Percentiles rank a stretch among this genome's conserved stretches.
Evolutionary conservation across 805 yeast genomes (phyloP).

Genomic region (Candida coleopterorum): DNA sequence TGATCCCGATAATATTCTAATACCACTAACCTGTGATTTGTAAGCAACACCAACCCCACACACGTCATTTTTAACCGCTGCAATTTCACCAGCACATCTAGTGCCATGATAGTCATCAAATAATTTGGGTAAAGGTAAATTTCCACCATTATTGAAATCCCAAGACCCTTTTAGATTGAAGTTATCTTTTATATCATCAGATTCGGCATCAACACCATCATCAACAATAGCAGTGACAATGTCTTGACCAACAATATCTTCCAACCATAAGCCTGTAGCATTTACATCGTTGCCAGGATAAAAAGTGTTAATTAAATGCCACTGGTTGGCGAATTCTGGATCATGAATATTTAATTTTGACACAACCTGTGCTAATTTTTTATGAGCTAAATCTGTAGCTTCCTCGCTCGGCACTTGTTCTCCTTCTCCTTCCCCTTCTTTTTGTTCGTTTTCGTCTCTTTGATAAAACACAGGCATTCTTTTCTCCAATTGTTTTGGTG

Average conservation of each 20-base stretch:
- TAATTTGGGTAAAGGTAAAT: conserved; percentile 75
- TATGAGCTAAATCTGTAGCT: conserved; percentile 47
- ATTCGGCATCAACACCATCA: conserved; percentile 87
- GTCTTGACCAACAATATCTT: conserved; percentile 76
- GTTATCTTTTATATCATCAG: conserved; percentile 64
- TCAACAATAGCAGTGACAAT: conserved; percentile 86
- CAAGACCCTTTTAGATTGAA: conserved; percentile 80
- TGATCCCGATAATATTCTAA: conserved; percentile 78
- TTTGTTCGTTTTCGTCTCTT: not conserved
- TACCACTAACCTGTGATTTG: conserved; percentile 79
- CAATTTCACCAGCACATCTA: conserved; percentile 96
- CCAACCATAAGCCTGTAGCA: conserved; percentile 79
- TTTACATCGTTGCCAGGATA: conserved; percentile 83
- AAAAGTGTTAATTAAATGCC: conserved; percentile 82
- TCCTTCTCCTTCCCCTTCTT: conserved; percentile 1
- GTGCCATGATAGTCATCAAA: conserved; percentile 92
- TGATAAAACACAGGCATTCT: conserved; percentile 52
- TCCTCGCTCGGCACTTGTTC: not conserved
- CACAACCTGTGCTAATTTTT: conserved; percentile 42
- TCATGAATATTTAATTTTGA: conserved; percentile 63
- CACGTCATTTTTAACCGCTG: conserved; percentile 76
- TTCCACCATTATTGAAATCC: conserved; percentile 80
- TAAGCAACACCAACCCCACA: conserved; percentile 99
- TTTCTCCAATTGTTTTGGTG: conserved; percentile 48
- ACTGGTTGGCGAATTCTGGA: conserved; percentile 79